A percentile compares a stretch with the other conserved stretches of the same genome.
phyloP scores from a whole-genome alignment of 768 basidiomycete species.

The Lactarius hatsudake region DNA sequence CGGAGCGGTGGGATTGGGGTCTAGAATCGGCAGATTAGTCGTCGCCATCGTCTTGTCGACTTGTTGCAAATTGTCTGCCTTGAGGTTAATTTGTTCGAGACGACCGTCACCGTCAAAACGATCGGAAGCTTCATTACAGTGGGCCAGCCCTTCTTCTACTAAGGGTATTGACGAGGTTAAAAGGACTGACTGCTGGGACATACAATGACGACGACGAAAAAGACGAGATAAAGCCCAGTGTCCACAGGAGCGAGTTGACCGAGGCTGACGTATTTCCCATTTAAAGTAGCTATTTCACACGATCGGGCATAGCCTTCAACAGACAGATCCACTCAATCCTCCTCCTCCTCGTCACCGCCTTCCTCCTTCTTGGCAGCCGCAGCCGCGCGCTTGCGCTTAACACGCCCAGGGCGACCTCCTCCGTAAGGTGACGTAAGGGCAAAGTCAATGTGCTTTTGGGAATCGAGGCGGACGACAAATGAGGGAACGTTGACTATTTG shows the following conservation, averaged over 20 bases:
- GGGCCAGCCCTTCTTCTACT: constrained; percentile 44
- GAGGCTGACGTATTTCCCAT: neutral
- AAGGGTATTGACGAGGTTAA: constrained; percentile 12
- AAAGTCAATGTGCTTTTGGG: constrained; percentile 99
- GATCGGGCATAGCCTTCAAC: neutral
- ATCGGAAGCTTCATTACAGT: constrained; percentile 17
- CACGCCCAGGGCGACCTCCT: constrained; percentile 90
- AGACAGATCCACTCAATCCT: constrained; percentile 50
- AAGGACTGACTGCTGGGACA: constrained; percentile 25
- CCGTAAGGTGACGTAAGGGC: constrained; percentile 95
- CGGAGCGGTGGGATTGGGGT: constrained; percentile 34
- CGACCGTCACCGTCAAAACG: constrained; percentile 13
- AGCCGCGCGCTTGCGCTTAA: constrained; percentile 97
- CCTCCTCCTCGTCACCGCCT: constrained; percentile 87
- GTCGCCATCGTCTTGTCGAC: constrained; percentile 15
- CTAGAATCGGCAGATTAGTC: constrained; percentile 30
- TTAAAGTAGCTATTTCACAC: constrained; percentile 13
- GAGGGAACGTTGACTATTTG: constrained; percentile 99
- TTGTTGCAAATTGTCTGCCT: constrained; percentile 22
- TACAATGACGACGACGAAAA: constrained; percentile 8
- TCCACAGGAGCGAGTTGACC: neutral
- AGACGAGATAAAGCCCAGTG: neutral
- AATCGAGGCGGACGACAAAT: constrained; percentile 98
- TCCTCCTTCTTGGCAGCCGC: constrained; percentile 90
- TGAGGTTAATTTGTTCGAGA: constrained; percentile 21